These are phyloP conservation scores for Cairneyella variabilis DNA, from an alignment of 495 filamentous ascomycete species.

Conservation along the genomic window DNA sequence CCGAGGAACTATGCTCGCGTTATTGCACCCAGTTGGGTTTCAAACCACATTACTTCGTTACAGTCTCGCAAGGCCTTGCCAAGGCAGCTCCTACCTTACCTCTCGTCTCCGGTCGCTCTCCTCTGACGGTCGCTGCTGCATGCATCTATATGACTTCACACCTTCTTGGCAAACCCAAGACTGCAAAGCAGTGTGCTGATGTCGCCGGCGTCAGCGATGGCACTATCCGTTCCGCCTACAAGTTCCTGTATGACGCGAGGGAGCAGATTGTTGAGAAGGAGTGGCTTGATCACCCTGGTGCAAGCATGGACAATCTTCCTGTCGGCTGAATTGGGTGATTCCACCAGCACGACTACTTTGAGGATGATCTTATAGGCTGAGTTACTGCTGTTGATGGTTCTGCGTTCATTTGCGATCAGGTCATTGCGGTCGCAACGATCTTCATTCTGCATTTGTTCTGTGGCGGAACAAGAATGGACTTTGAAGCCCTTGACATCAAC, in stretches of 20 bases:
- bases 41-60: conserved; percentile 63
- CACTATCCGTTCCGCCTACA: conserved; percentile 93
- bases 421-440: conserved; percentile 8
- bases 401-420: conserved; percentile 16
- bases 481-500: conserved; percentile 11
- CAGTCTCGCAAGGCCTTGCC: conserved; percentile 69
- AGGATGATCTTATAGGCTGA: background rate
- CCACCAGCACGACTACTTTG: too few relatives aligned
- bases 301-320: conserved; percentile 66
- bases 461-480: conserved; percentile 8
- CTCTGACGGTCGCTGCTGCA: conserved; percentile 87
- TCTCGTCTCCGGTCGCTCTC: conserved; percentile 93
- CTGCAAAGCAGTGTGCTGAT: conserved; percentile 75
- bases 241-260: conserved; percentile 69
- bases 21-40: conserved; percentile 76
- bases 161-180: conserved; percentile 72
- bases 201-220: conserved; percentile 90
- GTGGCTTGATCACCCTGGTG: conserved; percentile 68
- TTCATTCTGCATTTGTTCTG: conserved; percentile 15
- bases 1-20: conserved; percentile 80
- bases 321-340: conserved; percentile 27
- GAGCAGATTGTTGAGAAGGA: conserved; percentile 71
- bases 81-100: too few relatives aligned
- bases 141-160: conserved; percentile 94
- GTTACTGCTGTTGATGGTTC: conserved; percentile 1